Conservation (phyloP, 1,284 basidiomycete genomes). For the Hypsizygus ulmarius region DNA sequence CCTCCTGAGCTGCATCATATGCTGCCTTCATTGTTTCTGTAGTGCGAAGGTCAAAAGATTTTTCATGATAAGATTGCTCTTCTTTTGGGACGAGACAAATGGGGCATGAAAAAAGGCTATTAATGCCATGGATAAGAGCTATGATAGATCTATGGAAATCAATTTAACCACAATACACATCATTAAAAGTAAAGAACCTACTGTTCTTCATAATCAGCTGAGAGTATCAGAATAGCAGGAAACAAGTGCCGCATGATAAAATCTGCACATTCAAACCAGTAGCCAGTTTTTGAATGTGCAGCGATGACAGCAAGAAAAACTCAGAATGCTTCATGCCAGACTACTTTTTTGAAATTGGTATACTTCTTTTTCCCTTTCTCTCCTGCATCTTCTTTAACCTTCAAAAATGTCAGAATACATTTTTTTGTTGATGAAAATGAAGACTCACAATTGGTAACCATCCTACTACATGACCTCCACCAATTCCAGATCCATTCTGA, state of each 20-base stretch:
- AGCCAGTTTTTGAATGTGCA: constrained; percentile 24
- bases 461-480: constrained; percentile 39
- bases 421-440: background rate
- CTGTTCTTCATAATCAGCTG: constrained; percentile 41
- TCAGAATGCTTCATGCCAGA: constrained; percentile 34
- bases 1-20: constrained; percentile 12
- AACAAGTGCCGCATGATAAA: constrained; percentile 22
- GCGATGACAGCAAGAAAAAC: constrained; percentile 27
- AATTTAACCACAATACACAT: constrained; percentile 1
- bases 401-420: constrained; percentile 6
- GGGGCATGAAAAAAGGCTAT: constrained; percentile 30
- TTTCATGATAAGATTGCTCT: constrained; percentile 21
- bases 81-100: constrained; percentile 31
- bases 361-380: constrained; percentile 28
- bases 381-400: constrained; percentile 27
- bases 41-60: constrained; percentile 17
- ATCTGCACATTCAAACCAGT: constrained; percentile 25
- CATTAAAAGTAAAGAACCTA: constrained; percentile 19
- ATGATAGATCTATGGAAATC: constrained; percentile 27
- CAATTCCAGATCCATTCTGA: constrained; percentile 34
- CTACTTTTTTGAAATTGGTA: constrained; percentile 30
- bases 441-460: constrained; percentile 43
- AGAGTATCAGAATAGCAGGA: constrained; percentile 33
- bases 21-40: constrained; percentile 16
- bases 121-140: constrained; percentile 30